Base-by-base conservation (phyloP, 1,284 basidiomycete genomes). In the Cystobasidiaceae sp. region DNA sequence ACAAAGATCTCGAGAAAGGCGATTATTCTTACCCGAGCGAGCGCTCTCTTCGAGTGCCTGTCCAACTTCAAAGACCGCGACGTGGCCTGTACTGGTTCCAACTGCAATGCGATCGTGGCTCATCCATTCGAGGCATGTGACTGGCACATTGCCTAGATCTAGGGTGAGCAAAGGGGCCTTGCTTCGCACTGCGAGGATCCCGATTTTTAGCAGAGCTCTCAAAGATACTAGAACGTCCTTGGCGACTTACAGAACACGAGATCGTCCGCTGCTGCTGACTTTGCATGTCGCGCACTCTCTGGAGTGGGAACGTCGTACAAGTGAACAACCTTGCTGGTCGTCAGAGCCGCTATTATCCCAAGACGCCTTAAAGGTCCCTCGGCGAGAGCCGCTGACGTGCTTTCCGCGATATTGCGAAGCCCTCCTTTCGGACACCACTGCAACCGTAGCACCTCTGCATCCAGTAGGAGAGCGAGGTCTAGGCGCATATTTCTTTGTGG, bases 101-200 rank as follows among this genome's bases (percentile, higher is more conserved):
- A 87, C 82, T 2, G 86, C 89, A 2, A 96, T 74, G 3, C 86
- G 72, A 64, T 87, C 85, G 66, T 88, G 89, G 69, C 90, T 90
- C 1, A 85, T 86, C 90, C 90, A 94, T 71, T 93, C 90, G 44
- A 93, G 79, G 33, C 83, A 82, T 81, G 83, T 88, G 69, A 84
- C 86, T 15, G 81, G 79, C 0, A 87, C 82, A 62, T 89, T 87
- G 65, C 86, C 84, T 1, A 90, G 75, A 69, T 87, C 83, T 4
- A 93, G 81, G 5, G 83, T 81, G 3, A 91, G 60, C 3, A 87
- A 73, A 0, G 90, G 88, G 44, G 85, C 78, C 0, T 82, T 73
- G 65, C 87, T 73, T 68, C 78, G 80, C 7, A 89, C 87, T 89
- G n/a, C n/a, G n/a, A n/a, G n/a, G n/a, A n/a, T n/a, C n/a, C n/a